Conservation (phyloP, 257 asterid genomes). For the Nicotiana undulata region DNA sequence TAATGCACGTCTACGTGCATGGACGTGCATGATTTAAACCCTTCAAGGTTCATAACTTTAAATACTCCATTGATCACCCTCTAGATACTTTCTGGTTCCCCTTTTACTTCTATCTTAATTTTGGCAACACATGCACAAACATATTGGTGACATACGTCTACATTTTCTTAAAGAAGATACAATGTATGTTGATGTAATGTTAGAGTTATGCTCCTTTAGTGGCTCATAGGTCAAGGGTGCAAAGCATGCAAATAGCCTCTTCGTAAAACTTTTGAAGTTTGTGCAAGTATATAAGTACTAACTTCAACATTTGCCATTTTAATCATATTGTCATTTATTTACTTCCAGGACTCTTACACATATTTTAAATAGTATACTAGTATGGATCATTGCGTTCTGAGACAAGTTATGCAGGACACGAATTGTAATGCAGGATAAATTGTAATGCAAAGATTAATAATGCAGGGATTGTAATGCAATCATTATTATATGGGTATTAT, state of each 20-base stretch:
- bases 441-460: too few species aligned
- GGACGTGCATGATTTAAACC: neutral
- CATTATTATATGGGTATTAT: too few species aligned
- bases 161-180: neutral
- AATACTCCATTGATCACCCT: neutral
- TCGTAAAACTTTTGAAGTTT: neutral
- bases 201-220: neutral
- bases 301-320: neutral
- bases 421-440: too few species aligned
- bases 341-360: neutral
- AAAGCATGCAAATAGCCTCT: neutral
- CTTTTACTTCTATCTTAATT: neutral
- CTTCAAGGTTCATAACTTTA: neutral
- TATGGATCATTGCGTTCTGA: too few species aligned
- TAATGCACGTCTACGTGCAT: neutral
- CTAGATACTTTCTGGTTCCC: neutral
- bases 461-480: too few species aligned
- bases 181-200: neutral
- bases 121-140: neutral
- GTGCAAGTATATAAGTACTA: neutral
- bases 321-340: neutral
- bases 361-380: neutral
- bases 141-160: neutral
- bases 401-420: too few species aligned
- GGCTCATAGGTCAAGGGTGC: neutral